phyloP scores from a whole-genome alignment of 2,329 filamentous ascomycete species.

The Verticillium nubilum region DNA sequence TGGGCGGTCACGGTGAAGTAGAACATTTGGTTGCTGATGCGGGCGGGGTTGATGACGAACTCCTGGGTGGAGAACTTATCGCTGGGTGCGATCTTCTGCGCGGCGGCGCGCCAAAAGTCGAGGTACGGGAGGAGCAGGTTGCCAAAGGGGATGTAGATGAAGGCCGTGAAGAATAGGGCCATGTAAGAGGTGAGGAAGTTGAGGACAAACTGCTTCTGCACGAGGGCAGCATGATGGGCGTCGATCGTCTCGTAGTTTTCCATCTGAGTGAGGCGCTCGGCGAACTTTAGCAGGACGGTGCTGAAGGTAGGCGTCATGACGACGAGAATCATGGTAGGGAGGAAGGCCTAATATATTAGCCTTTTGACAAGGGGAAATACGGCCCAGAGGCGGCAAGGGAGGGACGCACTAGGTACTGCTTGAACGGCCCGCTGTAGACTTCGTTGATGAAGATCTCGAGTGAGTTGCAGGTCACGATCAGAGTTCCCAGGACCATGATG shows the following conservation, averaged over 20 bases:
- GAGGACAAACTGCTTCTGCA: constrained; percentile 89
- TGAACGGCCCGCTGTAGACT: constrained; percentile 84
- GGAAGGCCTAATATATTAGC: constrained; percentile 56
- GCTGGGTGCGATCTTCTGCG: constrained; percentile 68
- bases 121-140: constrained; percentile 78
- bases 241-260: constrained; percentile 93
- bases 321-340: constrained; percentile 85
- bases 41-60: constrained; percentile 77
- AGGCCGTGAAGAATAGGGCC: constrained; percentile 85
- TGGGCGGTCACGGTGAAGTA: constrained; percentile 95
- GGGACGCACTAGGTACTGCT: constrained; percentile 67
- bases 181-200: constrained; percentile 97
- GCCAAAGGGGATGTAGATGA: constrained; percentile 91
- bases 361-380: background rate
- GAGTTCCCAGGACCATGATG: constrained; percentile 63
- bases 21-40: constrained; percentile 86
- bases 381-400: constrained; percentile 4
- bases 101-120: constrained; percentile 70
- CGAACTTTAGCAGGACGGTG: constrained; percentile 68
- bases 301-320: constrained; percentile 74
- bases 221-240: constrained; percentile 73
- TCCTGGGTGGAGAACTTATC: constrained; percentile 60
- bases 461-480: constrained; percentile 83
- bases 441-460: constrained; percentile 96
- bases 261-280: constrained; percentile 69